Conservation (phyloP, 768 basidiomycete genomes). For the Podaxis mareebaensis region DNA sequence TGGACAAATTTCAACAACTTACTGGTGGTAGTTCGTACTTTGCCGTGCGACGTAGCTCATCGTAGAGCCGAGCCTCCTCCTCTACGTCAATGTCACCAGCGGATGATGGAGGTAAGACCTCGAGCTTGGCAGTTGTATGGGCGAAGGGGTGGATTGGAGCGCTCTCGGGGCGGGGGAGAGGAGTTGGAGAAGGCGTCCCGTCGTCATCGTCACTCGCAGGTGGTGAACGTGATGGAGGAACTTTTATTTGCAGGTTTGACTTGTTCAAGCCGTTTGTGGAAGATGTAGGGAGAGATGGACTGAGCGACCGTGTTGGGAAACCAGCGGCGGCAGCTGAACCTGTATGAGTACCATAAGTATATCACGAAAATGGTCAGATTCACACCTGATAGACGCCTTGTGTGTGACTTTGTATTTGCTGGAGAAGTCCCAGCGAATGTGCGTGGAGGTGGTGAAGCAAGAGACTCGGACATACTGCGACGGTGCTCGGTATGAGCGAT, state of each 20-base stretch:
- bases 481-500: background rate
- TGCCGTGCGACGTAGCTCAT: conserved; percentile 54
- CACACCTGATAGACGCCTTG: background rate
- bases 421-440: background rate
- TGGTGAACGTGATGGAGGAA: background rate
- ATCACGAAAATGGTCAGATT: background rate
- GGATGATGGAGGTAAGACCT: conserved; percentile 42
- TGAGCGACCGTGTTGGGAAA: conserved; percentile 10
- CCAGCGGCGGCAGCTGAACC: conserved; percentile 8
- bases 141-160: conserved; percentile 43
- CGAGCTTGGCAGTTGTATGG: conserved; percentile 47
- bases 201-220: background rate
- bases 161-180: conserved; percentile 10
- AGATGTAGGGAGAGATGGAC: background rate
- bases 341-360: background rate
- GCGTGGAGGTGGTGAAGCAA: background rate
- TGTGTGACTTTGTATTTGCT: background rate
- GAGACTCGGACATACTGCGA: conserved; percentile 1
- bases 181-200: conserved; percentile 1
- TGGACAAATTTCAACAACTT: background rate
- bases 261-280: background rate
- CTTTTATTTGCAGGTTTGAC: background rate
- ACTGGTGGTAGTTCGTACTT: conserved; percentile 19
- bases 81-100: conserved; percentile 57
- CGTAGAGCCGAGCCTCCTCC: conserved; percentile 67